phyloP scores from a whole-genome alignment of 257 asterid genomes.

The Ajuga chamaepitys region DNA sequence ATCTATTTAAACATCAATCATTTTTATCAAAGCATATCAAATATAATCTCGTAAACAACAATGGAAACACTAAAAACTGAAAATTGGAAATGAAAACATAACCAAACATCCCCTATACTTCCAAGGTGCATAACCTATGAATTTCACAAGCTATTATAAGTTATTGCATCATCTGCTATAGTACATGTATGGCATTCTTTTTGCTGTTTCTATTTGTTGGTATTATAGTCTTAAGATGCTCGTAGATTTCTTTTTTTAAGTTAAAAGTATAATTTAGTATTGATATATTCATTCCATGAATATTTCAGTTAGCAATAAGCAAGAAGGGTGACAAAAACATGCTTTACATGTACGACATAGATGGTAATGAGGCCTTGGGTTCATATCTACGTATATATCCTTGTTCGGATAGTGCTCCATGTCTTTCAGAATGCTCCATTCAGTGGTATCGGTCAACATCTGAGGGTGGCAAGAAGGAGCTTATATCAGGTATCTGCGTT shows the following conservation, averaged over 20 bases:
- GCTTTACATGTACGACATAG: slow-evolving; percentile 49
- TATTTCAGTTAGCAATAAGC: slow-evolving; percentile 61
- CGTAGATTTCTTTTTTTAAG: not conserved
- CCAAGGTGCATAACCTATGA: not conserved
- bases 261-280: not conserved
- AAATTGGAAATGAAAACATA: too few relatives aligned
- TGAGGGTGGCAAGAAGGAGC: slow-evolving; percentile 64
- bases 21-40: too few relatives aligned
- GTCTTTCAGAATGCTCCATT: slow-evolving; percentile 52
- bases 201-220: not conserved
- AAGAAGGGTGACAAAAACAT: slow-evolving; percentile 40
- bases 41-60: too few relatives aligned
- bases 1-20: too few relatives aligned
- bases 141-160: not conserved
- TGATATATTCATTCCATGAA: slow-evolving; percentile 15
- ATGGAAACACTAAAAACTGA: too few relatives aligned
- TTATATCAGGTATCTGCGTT: slow-evolving; percentile 59
- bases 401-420: slow-evolving; percentile 51
- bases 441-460: slow-evolving; percentile 77
- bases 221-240: not conserved
- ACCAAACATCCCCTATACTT: not conserved
- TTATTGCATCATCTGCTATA: not conserved
- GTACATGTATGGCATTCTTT: not conserved
- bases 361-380: slow-evolving; percentile 78
- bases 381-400: slow-evolving; percentile 57